phyloP scores from a whole-genome alignment of 2,329 filamentous ascomycete genomes.

The Aspergillus luchuensis region DNA sequence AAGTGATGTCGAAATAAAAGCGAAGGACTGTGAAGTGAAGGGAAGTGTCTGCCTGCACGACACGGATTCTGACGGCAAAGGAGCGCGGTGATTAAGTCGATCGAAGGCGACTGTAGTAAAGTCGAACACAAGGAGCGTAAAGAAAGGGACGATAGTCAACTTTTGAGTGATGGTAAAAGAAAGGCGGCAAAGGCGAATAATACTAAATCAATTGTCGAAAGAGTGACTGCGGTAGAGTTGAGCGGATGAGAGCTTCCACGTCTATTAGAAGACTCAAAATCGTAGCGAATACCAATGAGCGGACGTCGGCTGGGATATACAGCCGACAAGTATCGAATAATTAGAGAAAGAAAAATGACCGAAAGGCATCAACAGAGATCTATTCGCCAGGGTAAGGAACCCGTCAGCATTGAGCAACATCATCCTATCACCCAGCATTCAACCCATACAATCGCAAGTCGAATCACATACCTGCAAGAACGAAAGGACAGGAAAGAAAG shows the following conservation, averaged over 20 bases:
- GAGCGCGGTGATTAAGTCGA: neutral
- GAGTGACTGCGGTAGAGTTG: conserved; percentile 10
- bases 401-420: neutral
- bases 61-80: conserved; percentile 10
- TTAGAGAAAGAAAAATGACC: conserved; percentile 4
- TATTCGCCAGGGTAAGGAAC: neutral
- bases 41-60: conserved; percentile 20
- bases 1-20: neutral
- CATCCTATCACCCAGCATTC: neutral
- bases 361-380: conserved; percentile 15
- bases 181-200: conserved; percentile 6
- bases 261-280: neutral
- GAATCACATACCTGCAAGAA: conserved; percentile 13
- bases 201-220: conserved; percentile 9
- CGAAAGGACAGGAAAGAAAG: neutral
- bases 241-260: neutral
- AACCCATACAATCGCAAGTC: neutral
- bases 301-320: conserved; percentile 25
- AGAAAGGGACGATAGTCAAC: neutral
- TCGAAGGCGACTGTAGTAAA: neutral
- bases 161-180: neutral
- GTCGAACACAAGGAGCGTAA: conserved; percentile 10
- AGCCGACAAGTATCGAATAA: conserved; percentile 19
- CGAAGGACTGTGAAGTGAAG: neutral
- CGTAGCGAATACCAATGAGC: conserved; percentile 21